Conservation (phyloP, 2,329 filamentous ascomycete genomes). For the Ascochyta clinopodiicola region DNA sequence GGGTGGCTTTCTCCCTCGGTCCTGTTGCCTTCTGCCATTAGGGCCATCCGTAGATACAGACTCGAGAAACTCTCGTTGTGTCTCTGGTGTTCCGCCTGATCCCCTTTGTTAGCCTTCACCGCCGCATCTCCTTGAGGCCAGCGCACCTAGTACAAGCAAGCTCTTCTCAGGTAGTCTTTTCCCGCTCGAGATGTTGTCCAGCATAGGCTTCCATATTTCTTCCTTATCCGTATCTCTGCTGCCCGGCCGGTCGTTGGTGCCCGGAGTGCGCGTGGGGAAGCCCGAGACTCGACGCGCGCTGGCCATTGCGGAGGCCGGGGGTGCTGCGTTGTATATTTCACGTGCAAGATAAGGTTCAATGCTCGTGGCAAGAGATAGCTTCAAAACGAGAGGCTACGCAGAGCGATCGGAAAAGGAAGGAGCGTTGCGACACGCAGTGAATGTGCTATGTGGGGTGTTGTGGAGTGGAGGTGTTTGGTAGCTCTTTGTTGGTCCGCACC, state of each 20-base stretch:
- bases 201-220: constrained; percentile 93
- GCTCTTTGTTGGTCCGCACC: constrained; percentile 26
- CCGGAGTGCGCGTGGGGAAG: constrained; percentile 36
- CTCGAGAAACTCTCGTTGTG: constrained; percentile 82
- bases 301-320: constrained; percentile 43
- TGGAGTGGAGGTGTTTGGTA: constrained; percentile 32
- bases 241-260: constrained; percentile 41
- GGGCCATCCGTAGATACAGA: constrained; percentile 49
- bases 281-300: constrained; percentile 40
- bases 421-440: constrained; percentile 21
- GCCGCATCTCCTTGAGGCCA: constrained; percentile 11
- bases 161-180: constrained; percentile 93
- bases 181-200: constrained; percentile 87
- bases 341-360: neutral
- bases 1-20: constrained; percentile 66
- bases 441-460: constrained; percentile 21
- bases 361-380: neutral
- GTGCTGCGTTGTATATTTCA: constrained; percentile 27
- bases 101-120: constrained; percentile 26
- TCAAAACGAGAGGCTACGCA: neutral
- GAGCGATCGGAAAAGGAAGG: neutral
- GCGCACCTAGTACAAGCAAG: constrained; percentile 79
- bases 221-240: constrained; percentile 74
- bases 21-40: constrained; percentile 59
- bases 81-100: constrained; percentile 79